A percentile compares a stretch with the other conserved stretches of the same genome.
These are phyloP conservation scores for Hygrocybe punicea DNA, from an alignment of 768 basidiomycete species.

Conservation along the genomic window DNA sequence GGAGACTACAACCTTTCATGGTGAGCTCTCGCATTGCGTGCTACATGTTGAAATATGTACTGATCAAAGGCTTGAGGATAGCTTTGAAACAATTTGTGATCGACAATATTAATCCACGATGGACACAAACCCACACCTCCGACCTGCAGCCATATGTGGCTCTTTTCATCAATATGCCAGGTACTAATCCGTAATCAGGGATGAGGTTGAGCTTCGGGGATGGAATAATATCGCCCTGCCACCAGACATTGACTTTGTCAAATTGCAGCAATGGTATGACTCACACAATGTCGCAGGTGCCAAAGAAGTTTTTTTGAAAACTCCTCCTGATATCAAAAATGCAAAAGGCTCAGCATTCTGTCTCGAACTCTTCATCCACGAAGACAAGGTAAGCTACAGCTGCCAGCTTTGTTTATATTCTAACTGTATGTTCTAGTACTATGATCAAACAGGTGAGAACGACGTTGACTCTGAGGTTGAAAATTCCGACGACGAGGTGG, in stretches of 20 bases:
- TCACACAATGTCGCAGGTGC: background rate
- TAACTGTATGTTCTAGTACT: background rate
- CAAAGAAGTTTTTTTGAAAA: background rate
- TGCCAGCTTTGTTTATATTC: background rate
- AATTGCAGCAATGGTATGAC: background rate
- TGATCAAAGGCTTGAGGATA: too few relatives aligned
- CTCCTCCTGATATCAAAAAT: background rate
- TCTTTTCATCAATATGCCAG: background rate
- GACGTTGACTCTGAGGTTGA: background rate
- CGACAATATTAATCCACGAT: background rate
- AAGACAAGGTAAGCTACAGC: background rate
- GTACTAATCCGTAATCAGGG: background rate
- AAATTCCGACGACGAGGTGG: background rate
- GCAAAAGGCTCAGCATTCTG: background rate
- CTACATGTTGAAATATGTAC: background rate
- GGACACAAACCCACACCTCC: background rate
- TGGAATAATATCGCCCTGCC: background rate
- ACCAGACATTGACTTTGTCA: background rate
- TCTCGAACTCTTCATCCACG: background rate
- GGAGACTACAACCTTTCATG: background rate
- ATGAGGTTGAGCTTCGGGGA: background rate
- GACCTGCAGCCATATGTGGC: background rate
- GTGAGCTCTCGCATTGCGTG: background rate
- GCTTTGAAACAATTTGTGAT: background rate
- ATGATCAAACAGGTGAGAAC: background rate